These are phyloP conservation scores for Aspergillus puulaauensis DNA, from an alignment of 2,329 filamentous ascomycete species.

Conservation along the genomic window DNA sequence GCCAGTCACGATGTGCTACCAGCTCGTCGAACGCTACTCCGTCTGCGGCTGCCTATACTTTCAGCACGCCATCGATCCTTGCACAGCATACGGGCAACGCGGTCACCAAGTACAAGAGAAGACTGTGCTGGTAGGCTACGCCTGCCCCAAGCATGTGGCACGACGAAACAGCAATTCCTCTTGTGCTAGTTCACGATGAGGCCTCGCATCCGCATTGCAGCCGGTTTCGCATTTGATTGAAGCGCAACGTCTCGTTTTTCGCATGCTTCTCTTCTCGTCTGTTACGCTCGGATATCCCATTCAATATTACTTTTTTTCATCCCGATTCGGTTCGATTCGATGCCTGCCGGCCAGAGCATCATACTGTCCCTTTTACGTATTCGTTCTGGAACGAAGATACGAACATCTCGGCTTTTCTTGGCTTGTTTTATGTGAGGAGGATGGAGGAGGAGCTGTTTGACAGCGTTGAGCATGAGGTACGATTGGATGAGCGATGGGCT, in stretches of 20 bases:
- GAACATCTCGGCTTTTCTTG: not conserved
- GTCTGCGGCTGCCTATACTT: constrained; percentile 88
- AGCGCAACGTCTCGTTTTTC: not conserved
- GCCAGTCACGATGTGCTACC: constrained; percentile 71
- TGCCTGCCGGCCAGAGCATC: not conserved
- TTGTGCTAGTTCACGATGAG: not conserved
- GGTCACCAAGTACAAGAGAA: constrained; percentile 72
- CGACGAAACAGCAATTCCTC: not conserved
- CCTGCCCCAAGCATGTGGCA: constrained; percentile 60
- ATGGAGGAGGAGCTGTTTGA: too few species aligned
- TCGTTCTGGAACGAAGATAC: not conserved
- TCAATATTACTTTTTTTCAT: not conserved
- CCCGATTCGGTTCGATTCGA: not conserved
- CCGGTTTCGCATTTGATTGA: not conserved
- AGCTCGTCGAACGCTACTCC: constrained; percentile 80
- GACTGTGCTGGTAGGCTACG: constrained; percentile 79
- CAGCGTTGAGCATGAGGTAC: not conserved
- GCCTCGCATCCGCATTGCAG: too few species aligned
- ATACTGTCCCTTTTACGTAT: not conserved
- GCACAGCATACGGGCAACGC: constrained; percentile 69
- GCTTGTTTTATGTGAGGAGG: not conserved
- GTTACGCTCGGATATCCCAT: not conserved
- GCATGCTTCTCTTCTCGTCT: not conserved
- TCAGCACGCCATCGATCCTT: constrained; percentile 81
- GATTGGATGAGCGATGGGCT: not conserved